Conservation (phyloP, 2,329 filamentous ascomycete genomes). For the Trichoderma pleuroti region DNA sequence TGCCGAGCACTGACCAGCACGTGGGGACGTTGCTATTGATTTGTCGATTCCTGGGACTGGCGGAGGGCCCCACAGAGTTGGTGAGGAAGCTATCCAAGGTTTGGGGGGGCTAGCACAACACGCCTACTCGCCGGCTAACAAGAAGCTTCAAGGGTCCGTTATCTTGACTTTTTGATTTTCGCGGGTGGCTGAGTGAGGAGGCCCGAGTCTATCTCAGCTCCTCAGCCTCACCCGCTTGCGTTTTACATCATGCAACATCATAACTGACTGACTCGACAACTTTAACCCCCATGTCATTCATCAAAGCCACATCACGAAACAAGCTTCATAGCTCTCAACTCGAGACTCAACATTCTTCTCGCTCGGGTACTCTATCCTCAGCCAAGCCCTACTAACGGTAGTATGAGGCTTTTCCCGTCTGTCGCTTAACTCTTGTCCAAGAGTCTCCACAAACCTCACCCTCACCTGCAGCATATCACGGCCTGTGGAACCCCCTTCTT, state of each 20-base stretch:
- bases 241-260: background rate
- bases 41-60: background rate
- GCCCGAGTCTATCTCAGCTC: background rate
- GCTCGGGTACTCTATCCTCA: background rate
- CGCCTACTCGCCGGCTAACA: background rate
- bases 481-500: constrained; percentile 2
- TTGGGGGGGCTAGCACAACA: background rate
- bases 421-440: background rate
- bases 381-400: background rate
- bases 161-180: background rate
- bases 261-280: background rate
- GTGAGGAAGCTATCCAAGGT: background rate
- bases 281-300: background rate
- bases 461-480: background rate
- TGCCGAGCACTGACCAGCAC: constrained; percentile 11
- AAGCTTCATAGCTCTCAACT: background rate
- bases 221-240: background rate
- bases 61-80: background rate
- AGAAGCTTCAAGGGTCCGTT: background rate
- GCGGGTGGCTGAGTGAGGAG: background rate
- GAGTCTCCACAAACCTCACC: background rate
- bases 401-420: constrained; percentile 8
- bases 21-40: constrained; percentile 2
- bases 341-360: background rate
- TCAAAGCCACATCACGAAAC: background rate